These are phyloP conservation scores for Beauveria brongniartii DNA, from an alignment of 2,329 filamentous ascomycete genomes.

Conservation along the genomic window DNA sequence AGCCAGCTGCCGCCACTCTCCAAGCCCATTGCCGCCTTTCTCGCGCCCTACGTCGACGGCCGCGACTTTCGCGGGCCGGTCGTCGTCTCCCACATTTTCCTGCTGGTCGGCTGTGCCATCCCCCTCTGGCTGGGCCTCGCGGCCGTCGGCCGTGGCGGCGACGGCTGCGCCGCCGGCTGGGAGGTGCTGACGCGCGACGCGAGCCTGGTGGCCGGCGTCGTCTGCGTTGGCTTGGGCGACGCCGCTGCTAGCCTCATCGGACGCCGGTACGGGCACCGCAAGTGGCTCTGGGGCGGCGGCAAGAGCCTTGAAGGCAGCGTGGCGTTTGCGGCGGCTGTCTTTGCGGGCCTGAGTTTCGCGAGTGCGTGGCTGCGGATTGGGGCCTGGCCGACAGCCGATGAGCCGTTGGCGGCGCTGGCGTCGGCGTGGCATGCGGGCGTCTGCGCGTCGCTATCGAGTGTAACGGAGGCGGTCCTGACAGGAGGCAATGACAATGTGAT, in stretches of 20 bases:
- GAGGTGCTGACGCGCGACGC: constrained; percentile 66
- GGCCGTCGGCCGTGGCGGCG: constrained; percentile 50
- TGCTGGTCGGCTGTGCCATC: constrained; percentile 89
- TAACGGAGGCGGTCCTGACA: constrained; percentile 91
- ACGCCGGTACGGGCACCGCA: constrained; percentile 72
- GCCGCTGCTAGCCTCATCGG: constrained; percentile 88
- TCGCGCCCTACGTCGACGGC: constrained; percentile 91
- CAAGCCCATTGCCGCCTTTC: constrained; percentile 74
- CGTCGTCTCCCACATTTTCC: constrained; percentile 91
- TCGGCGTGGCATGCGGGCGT: constrained; percentile 57
- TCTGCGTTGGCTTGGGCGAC: constrained; percentile 93
- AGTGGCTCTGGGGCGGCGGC: constrained; percentile 95
- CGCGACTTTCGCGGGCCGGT: constrained; percentile 88
- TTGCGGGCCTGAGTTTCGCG: constrained; percentile 60
- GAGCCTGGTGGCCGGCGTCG: constrained; percentile 84
- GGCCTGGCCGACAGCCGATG: constrained; percentile 54
- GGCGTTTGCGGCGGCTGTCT: constrained; percentile 77
- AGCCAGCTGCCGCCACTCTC: constrained; percentile 87
- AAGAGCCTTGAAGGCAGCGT: constrained; percentile 86
- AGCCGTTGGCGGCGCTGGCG: constrained; percentile 28
- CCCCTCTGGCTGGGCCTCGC: constrained; percentile 86
- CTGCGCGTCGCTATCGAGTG: constrained; percentile 72
- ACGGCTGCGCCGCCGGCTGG: constrained; percentile 60
- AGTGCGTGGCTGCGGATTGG: constrained; percentile 70
- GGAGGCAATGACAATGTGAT: constrained; percentile 98